These are phyloP conservation scores for Blastobotrys persicus DNA, from an alignment of 1,139 yeast species.

Conservation along the genomic window DNA sequence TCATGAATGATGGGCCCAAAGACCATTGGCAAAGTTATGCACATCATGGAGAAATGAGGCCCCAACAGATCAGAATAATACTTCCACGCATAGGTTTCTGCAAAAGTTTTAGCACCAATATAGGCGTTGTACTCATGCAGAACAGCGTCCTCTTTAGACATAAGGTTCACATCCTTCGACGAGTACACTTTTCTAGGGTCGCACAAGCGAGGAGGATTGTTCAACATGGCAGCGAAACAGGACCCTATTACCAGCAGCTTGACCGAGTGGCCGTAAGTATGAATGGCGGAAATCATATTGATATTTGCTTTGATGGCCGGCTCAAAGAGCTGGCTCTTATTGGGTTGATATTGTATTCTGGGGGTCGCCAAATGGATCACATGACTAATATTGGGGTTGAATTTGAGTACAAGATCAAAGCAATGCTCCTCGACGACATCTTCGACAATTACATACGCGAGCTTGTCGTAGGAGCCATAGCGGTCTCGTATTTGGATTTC, in stretches of 20 bases:
- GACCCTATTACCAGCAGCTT: constrained; percentile 27
- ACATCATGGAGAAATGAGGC: constrained; percentile 20
- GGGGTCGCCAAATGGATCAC: constrained; percentile 62
- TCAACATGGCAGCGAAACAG: constrained; percentile 28
- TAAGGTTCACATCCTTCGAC: constrained; percentile 24
- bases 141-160: constrained; percentile 25
- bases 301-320: constrained; percentile 25
- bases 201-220: constrained; percentile 28
- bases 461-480: constrained; percentile 42
- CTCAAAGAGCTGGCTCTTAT: constrained; percentile 24
- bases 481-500: constrained; percentile 45
- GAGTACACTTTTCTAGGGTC: constrained; percentile 26
- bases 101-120: constrained; percentile 26
- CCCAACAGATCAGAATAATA: constrained; percentile 20
- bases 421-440: constrained; percentile 50
- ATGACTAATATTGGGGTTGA: constrained; percentile 47
- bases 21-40: constrained; percentile 26
- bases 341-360: constrained; percentile 44
- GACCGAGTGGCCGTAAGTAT: constrained; percentile 23
- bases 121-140: constrained; percentile 20
- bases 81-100: constrained; percentile 29
- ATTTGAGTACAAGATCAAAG: constrained; percentile 49
- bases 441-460: constrained; percentile 46
- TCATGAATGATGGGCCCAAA: constrained; percentile 28
- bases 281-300: constrained; percentile 26